Base-by-base conservation (phyloP, 148 eudicot genomes). In the Chenopodium berlandieri region DNA sequence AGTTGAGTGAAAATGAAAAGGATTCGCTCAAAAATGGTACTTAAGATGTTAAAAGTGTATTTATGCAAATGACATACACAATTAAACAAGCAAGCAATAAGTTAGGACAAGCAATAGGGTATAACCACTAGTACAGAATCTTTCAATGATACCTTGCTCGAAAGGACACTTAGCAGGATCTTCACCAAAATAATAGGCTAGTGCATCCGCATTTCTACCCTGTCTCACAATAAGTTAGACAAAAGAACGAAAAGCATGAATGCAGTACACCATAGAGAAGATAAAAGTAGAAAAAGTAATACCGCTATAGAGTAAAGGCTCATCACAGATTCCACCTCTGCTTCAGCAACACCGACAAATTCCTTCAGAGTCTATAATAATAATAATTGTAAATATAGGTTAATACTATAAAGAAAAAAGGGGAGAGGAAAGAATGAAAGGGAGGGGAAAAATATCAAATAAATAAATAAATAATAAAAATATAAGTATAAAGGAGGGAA, bases 191-290 rank as follows among this genome's bases (percentile, higher is more conserved):
- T 93, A 95, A 40, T 87, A 78, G 76, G 94, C 97, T 71, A 95
- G 87, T 72, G 92, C 97, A 89, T 95, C 98, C 75, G 98, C 98
- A 83, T 91, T 93, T 86, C 89, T 92, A 85, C 98, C 98, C 98
- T 95, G 92, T 83, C 82, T 73, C 81, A 71, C 72, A 84, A 79
- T 46, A 83, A 75, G 87, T 82, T 82, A 80, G 88, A 47, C 79
- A 81, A 32, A 76, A 54, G 47, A 76, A 50, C 14, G 52, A 71
- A n/a, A 50, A 37, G 76, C 34, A 73, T 16, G 30, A 20, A 71
- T 4, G 64, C 71, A 74, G 54, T 16, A 30, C 31, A 46, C 40
- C 69, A 83, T 79, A 84, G 70, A 60, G 75, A 68, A 79, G 76
- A 40, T 80, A 69, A 68, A 46, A 12, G 62, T n/a, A 34, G 84